These are phyloP conservation scores for Xanthoconium purpureum DNA, from an alignment of 768 basidiomycete genomes.

Conservation along the genomic window DNA sequence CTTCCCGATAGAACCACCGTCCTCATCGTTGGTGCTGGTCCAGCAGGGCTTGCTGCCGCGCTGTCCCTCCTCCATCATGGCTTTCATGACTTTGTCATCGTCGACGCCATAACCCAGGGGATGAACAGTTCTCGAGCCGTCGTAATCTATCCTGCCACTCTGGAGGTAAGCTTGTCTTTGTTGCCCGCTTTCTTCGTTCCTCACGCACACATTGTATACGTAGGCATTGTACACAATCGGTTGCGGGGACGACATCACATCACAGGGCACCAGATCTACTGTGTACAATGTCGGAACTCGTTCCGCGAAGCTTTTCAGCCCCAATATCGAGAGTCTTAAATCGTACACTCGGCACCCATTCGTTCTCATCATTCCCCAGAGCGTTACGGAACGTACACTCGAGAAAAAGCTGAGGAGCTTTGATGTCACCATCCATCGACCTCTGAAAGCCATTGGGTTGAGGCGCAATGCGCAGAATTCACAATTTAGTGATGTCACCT, in stretches of 20 bases:
- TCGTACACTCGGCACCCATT: slow-evolving; percentile 45
- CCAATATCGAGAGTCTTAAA: slow-evolving; percentile 35
- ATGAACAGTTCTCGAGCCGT: slow-evolving; percentile 42
- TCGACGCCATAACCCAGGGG: slow-evolving; percentile 37
- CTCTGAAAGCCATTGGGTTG: slow-evolving; percentile 40
- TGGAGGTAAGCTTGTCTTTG: slow-evolving; percentile 40
- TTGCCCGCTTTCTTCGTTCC: slow-evolving; percentile 15
- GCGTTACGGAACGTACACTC: slow-evolving; percentile 41
- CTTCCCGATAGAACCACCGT: slow-evolving; percentile 39
- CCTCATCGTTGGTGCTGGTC: slow-evolving; percentile 51
- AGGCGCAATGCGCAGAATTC: slow-evolving; percentile 27
- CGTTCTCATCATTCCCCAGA: slow-evolving; percentile 42
- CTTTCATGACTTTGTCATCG: slow-evolving; percentile 40
- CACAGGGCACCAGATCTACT: slow-evolving; percentile 34
- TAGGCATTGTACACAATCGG: slow-evolving; percentile 47
- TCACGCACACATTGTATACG: slow-evolving; percentile 22
- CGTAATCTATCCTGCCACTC: slow-evolving; percentile 48
- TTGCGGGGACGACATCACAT: slow-evolving; percentile 38
- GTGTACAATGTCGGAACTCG: slow-evolving; percentile 31
- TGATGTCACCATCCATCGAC: slow-evolving; percentile 36
- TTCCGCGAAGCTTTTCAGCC: slow-evolving; percentile 23
- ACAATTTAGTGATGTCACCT: slow-evolving; percentile 38
- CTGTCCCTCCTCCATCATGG: slow-evolving; percentile 43
- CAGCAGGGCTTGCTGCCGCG: slow-evolving; percentile 46
- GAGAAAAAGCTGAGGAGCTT: slow-evolving; percentile 31